Percentiles rank a stretch among this genome's conserved stretches.
Evolutionary conservation across 306 rosid genomes (phyloP).

Genomic region (Crotalaria pallida): DNA sequence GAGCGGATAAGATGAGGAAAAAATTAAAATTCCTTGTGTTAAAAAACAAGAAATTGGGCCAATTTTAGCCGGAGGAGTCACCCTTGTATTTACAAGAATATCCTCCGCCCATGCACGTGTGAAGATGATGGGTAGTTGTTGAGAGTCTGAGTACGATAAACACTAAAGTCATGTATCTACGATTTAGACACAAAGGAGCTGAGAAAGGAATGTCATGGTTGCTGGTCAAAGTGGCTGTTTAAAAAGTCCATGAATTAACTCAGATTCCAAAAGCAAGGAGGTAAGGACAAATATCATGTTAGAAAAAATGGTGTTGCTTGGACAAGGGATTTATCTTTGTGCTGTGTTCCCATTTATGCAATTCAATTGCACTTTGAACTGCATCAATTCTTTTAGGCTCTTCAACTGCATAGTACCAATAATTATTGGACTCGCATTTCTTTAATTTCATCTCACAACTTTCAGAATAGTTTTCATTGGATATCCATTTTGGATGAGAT

Average conservation of each 20-base stretch:
- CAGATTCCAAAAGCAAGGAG: constrained; percentile 48
- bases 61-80: constrained; percentile 15
- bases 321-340: constrained; percentile 19
- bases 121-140: constrained; percentile 22
- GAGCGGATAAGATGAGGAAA: too few species aligned
- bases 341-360: constrained; percentile 13
- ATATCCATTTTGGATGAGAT: constrained; percentile 19
- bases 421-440: constrained; percentile 15
- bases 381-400: background rate
- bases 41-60: constrained; percentile 27
- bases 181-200: constrained; percentile 18
- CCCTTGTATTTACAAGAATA: constrained; percentile 13
- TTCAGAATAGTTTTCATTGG: background rate
- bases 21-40: too few species aligned
- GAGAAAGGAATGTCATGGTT: background rate
- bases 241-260: constrained; percentile 18
- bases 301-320: constrained; percentile 12
- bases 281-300: constrained; percentile 43
- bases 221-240: constrained; percentile 32
- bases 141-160: background rate
- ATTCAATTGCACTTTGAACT: background rate
- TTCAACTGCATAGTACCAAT: constrained; percentile 10
- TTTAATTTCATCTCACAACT: background rate
- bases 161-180: constrained; percentile 1
- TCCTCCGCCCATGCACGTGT: constrained; percentile 29